A percentile compares a stretch with the other conserved stretches of the same genome.
phyloP scores from a whole-genome alignment of 1,139 yeast species.

The Blastobotrys apis region DNA sequence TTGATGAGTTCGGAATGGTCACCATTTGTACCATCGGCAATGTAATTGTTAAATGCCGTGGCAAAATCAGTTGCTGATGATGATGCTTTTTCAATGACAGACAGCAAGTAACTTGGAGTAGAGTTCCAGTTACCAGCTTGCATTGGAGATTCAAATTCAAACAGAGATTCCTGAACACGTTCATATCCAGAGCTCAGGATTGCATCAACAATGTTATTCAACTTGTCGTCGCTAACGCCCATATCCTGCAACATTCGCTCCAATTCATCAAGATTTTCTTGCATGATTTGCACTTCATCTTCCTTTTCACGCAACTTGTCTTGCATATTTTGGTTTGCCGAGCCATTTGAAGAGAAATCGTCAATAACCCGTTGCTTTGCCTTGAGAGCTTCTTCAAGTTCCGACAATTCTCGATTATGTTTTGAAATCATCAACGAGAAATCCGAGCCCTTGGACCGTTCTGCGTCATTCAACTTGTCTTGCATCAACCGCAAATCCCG shows the following conservation, averaged over 20 bases:
- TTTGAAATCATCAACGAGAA: constrained; percentile 56
- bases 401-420: constrained; percentile 49
- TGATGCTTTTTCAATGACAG: constrained; percentile 68
- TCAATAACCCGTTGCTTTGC: constrained; percentile 37
- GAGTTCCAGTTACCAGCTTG: constrained; percentile 81
- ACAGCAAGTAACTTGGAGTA: constrained; percentile 66
- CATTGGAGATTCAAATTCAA: constrained; percentile 71
- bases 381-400: constrained; percentile 37
- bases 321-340: constrained; percentile 39
- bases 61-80: constrained; percentile 78
- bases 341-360: constrained; percentile 27
- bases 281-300: constrained; percentile 73
- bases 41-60: constrained; percentile 66
- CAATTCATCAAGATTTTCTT: constrained; percentile 36
- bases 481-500: constrained; percentile 62
- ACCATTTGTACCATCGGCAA: constrained; percentile 73
- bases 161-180: constrained; percentile 68
- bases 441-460: constrained; percentile 64
- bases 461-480: constrained; percentile 57
- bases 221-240: constrained; percentile 49
- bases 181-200: constrained; percentile 65
- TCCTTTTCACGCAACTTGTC: constrained; percentile 60
- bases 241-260: constrained; percentile 46
- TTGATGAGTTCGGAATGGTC: constrained; percentile 66
- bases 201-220: constrained; percentile 61